phyloP scores from a whole-genome alignment of 140 eudicot genomes.

The Oenanthe javanica region DNA sequence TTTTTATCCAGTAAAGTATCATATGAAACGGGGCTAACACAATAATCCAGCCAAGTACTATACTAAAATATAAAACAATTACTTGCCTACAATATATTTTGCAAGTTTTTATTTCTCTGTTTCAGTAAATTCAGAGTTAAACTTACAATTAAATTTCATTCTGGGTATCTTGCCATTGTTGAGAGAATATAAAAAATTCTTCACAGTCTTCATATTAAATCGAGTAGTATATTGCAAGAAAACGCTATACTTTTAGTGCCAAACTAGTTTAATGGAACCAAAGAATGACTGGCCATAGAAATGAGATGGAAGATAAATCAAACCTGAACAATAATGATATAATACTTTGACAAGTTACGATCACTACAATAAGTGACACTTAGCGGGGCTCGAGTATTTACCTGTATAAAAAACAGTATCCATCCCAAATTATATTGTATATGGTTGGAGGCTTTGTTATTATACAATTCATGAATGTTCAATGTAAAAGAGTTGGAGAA shows the following conservation, averaged over 20 bases:
- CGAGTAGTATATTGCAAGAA: constrained; percentile 74
- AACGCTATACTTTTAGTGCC: constrained; percentile 1
- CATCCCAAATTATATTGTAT: neutral
- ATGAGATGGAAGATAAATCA: constrained; percentile 1
- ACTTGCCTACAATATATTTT: neutral
- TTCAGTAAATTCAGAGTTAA: constrained; percentile 12
- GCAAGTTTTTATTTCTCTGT: neutral
- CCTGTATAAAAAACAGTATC: constrained; percentile 30
- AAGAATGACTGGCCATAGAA: neutral
- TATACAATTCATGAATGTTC: no score
- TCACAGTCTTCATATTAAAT: constrained; percentile 78
- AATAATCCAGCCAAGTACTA: neutral
- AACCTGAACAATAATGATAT: constrained; percentile 53
- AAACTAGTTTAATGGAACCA: neutral
- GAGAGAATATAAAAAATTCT: constrained; percentile 67
- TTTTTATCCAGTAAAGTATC: neutral
- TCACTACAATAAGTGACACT: constrained; percentile 72
- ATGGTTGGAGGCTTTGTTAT: no score
- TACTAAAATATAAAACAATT: neutral
- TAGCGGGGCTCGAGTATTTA: constrained; percentile 83
- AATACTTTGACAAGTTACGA: constrained; percentile 27
- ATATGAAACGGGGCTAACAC: neutral
- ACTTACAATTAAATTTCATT: constrained; percentile 90
- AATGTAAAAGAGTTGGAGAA: no score
- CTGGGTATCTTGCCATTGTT: constrained; percentile 90